Percentiles rank a stretch among this genome's conserved stretches.
phyloP scores from a whole-genome alignment of 2,329 filamentous ascomycete genomes.

The Grosmannia clavigera region DNA sequence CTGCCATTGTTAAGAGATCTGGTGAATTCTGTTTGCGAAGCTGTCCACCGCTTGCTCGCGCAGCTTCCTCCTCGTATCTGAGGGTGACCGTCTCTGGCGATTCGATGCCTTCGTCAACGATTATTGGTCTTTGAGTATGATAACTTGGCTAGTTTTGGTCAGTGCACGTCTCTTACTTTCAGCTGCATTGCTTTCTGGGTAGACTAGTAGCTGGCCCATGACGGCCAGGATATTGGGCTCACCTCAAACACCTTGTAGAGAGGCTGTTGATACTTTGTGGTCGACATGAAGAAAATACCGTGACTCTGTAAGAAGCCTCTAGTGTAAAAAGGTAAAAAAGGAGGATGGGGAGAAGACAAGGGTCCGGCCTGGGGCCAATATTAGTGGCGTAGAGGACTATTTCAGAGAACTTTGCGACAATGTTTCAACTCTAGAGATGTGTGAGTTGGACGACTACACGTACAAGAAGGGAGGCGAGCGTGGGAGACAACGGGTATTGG shows the following conservation, averaged over 20 bases:
- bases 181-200: too few relatives aligned
- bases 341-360: neutral
- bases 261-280: slow-evolving; percentile 41
- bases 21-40: slow-evolving; percentile 44
- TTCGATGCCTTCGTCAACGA: slow-evolving; percentile 44
- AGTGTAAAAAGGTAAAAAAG: slow-evolving; percentile 1
- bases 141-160: slow-evolving; percentile 32
- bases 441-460: neutral
- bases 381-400: neutral
- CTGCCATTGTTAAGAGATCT: slow-evolving; percentile 62
- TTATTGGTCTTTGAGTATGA: slow-evolving; percentile 42
- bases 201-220: neutral
- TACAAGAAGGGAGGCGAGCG: neutral
- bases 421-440: neutral
- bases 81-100: slow-evolving; percentile 45
- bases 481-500: neutral
- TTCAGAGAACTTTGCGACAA: neutral
- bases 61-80: slow-evolving; percentile 43
- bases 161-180: neutral
- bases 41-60: slow-evolving; percentile 35
- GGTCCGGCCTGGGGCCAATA: neutral
- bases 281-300: slow-evolving; percentile 34
- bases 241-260: slow-evolving; percentile 49
- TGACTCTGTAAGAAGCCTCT: neutral
- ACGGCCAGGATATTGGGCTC: slow-evolving; percentile 23